phyloP scores from a whole-genome alignment of 306 rosid species.

The Lithocarpus polystachyus region DNA sequence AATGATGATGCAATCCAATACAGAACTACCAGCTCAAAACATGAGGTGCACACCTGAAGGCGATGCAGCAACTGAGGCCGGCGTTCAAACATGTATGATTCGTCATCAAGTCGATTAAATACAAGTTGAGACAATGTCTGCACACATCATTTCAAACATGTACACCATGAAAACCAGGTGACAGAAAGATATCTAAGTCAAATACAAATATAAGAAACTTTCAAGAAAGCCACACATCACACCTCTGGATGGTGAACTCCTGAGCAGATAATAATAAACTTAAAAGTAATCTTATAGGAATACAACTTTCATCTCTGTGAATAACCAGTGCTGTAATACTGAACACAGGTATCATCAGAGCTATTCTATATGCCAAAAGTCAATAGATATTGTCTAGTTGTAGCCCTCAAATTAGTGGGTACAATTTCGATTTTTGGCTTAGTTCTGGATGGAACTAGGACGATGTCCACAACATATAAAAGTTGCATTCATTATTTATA shows the following conservation, averaged over 20 bases:
- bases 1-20: slow-evolving; percentile 3
- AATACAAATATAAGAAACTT: background rate
- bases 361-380: background rate
- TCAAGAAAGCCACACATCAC: background rate
- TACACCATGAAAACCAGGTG: slow-evolving; percentile 7
- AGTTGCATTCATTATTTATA: background rate
- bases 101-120: slow-evolving; percentile 89
- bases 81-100: slow-evolving; percentile 88
- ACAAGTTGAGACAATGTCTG: slow-evolving; percentile 94
- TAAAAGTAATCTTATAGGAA: background rate
- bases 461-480: slow-evolving; percentile 10
- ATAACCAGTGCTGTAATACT: background rate
- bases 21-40: slow-evolving; percentile 7
- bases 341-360: background rate
- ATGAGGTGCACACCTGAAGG: slow-evolving; percentile 66
- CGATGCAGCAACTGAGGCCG: slow-evolving; percentile 88
- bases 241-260: background rate
- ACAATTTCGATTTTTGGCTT: background rate
- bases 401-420: background rate
- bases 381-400: background rate
- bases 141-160: slow-evolving; percentile 5
- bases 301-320: background rate
- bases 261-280: too few relatives aligned
- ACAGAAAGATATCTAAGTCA: slow-evolving; percentile 5
- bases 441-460: background rate